Conservation (phyloP, 2,329 filamentous ascomycete genomes). For the Scleromitrula shiraiana region DNA sequence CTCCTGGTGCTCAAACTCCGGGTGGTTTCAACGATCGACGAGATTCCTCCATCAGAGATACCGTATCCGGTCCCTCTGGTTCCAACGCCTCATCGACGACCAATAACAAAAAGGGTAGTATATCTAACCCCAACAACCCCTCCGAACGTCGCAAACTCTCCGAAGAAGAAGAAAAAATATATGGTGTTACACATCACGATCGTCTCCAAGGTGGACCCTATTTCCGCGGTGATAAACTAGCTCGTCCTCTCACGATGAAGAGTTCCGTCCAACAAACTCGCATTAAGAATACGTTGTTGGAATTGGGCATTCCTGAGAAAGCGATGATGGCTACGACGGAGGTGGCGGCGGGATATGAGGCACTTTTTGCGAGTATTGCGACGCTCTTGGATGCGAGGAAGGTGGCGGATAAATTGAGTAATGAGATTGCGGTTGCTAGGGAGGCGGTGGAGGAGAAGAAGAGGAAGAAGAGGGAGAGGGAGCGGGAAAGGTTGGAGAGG, state of each 20-base stretch:
- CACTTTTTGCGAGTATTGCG: slow-evolving; percentile 59
- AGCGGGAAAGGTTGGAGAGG: slow-evolving; percentile 22
- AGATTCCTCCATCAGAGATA: slow-evolving; percentile 30
- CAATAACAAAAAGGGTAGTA: slow-evolving; percentile 27
- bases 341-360: slow-evolving; percentile 65
- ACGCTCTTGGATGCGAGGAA: slow-evolving; percentile 66
- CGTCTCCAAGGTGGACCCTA: slow-evolving; percentile 78
- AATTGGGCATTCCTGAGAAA: slow-evolving; percentile 58
- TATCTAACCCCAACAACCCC: slow-evolving; percentile 18
- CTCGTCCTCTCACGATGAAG: slow-evolving; percentile 71
- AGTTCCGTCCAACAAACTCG: slow-evolving; percentile 67
- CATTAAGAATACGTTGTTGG: slow-evolving; percentile 63
- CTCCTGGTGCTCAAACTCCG: slow-evolving; percentile 28
- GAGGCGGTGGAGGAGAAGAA: slow-evolving; percentile 41
- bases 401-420: slow-evolving; percentile 66
- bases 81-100: slow-evolving; percentile 21
- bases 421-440: slow-evolving; percentile 55
- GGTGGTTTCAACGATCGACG: slow-evolving; percentile 32
- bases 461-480: slow-evolving; percentile 38
- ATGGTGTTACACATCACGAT: slow-evolving; percentile 80
- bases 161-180: slow-evolving; percentile 67
- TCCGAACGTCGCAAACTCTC: slow-evolving; percentile 63
- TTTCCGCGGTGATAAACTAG: slow-evolving; percentile 79
- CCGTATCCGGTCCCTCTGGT: slow-evolving; percentile 29
- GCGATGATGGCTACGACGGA: slow-evolving; percentile 68